Base-by-base conservation (phyloP, 2,329 filamentous ascomycete genomes). In the Gremmenia infestans region DNA sequence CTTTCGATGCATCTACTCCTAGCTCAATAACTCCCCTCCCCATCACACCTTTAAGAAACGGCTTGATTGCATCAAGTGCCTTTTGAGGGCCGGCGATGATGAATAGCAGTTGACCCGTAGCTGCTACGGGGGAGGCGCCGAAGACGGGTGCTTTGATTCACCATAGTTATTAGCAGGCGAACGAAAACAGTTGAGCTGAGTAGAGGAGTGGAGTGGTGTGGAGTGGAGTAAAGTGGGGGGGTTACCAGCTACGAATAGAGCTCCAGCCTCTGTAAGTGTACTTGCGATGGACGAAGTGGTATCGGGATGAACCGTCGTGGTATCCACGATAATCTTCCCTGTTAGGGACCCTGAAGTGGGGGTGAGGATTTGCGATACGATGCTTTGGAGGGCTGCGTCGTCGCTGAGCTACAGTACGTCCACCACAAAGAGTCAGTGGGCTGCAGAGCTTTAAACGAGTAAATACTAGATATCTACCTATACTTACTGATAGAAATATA, bases 111-210 rank as follows among this genome's bases (percentile, higher is more conserved):
- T 74, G 73, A 3, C 74, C 74, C 17, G 72, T 70, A 11, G 70
- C 71, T 15, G 75, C 74, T 40, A 76, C 72, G 1, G 73, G 71
- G 23, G 72, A 71, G 3, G 73, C 74, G 7, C 74, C 75, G 50
- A 76, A 76, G 6, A 75, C 74, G 70, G 71, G 76, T 73, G 6
- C 76, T 73, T 47, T 69, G 71, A 11, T 74, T 70, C 2, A 55
- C 54, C 48, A 67, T 63, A 8, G 63, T 64, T 14, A 66, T 69
- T 8, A 53, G 54, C 48, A 56, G 67, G 6, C 6, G 23, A 25
- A 5, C 23, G 23, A 25, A 25, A 25, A 25, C 23, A 5, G 4
- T 25, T 5, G 4, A 25, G 23, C 23, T 25, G 23, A 25, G 23
- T 6, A 22, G 23, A 5, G 23, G 23, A 25, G 23, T 22, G 19